Conservation (phyloP, 192 early-diverging fungal genomes). For the Coemansia sp. region DNA sequence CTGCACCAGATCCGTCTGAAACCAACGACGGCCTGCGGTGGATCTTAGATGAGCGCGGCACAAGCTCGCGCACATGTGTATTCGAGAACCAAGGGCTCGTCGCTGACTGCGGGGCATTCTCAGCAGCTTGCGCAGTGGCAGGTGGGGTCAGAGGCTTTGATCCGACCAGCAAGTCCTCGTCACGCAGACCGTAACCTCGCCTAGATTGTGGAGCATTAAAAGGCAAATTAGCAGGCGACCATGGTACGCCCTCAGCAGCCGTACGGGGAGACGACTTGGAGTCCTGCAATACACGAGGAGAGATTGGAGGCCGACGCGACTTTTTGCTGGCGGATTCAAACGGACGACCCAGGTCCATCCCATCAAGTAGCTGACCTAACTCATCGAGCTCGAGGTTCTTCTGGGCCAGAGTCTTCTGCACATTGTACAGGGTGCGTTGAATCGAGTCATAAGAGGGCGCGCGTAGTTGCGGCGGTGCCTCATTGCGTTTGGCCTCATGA, state of each 20-base stretch:
- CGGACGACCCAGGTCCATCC: constrained; percentile 10
- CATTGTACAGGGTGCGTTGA: constrained; percentile 51
- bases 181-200: constrained; percentile 37
- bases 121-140: not conserved
- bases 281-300: not conserved
- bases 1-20: constrained; percentile 3
- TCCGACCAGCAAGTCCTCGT: constrained; percentile 22
- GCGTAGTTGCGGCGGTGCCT: constrained; percentile 19
- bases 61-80: constrained; percentile 42
- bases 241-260: constrained; percentile 36
- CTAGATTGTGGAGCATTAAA: constrained; percentile 17
- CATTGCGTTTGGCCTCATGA: constrained; percentile 12
- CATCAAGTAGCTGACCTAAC: constrained; percentile 26
- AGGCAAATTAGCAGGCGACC: constrained; percentile 28
- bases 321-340: not conserved
- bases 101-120: not conserved
- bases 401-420: constrained; percentile 34
- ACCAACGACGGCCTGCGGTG: constrained; percentile 40
- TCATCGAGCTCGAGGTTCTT: constrained; percentile 52
- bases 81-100: constrained; percentile 23
- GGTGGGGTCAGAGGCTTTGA: not conserved
- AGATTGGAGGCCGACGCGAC: constrained; percentile 3
- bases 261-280: constrained; percentile 14
- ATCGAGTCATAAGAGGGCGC: constrained; percentile 47
- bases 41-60: constrained; percentile 28